phyloP scores from a whole-genome alignment of 768 basidiomycete genomes.

The Mycena crocata region DNA sequence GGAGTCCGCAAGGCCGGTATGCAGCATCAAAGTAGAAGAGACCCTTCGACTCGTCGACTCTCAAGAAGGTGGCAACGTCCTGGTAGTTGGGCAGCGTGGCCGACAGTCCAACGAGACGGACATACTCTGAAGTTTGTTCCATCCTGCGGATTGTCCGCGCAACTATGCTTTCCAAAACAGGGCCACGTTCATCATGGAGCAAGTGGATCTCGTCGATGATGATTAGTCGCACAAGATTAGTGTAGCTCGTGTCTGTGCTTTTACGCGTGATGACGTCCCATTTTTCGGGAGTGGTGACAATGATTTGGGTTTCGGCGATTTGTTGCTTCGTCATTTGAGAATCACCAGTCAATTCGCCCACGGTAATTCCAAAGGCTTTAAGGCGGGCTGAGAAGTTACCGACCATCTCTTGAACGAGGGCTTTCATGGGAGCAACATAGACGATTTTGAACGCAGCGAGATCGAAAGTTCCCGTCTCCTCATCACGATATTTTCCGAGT shows the following conservation, averaged over 20 bases:
- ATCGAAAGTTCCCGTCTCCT: conserved; percentile 82
- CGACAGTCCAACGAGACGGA: conserved; percentile 93
- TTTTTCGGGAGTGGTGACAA: conserved; percentile 98
- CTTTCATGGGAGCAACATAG: conserved; percentile 99
- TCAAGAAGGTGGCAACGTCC: conserved; percentile 97
- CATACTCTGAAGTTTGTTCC: conserved; percentile 94
- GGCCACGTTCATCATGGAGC: conserved; percentile 97
- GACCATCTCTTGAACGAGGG: conserved; percentile 98
- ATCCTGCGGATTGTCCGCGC: conserved; percentile 91
- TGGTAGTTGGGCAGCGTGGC: conserved; percentile 99
- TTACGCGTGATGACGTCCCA: conserved; percentile 99
- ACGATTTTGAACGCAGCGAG: conserved; percentile 95
- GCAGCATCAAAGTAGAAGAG: conserved; percentile 97
- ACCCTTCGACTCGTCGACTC: conserved; percentile 91
- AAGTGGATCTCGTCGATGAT: conserved; percentile 99
- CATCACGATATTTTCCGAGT: conserved; percentile 88
- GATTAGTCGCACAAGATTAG: conserved; percentile 94
- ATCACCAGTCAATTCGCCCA: conserved; percentile 97
- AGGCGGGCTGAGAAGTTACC: conserved; percentile 91
- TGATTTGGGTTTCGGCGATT: conserved; percentile 96
- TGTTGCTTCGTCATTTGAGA: conserved; percentile 98
- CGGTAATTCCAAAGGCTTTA: conserved; percentile 74
- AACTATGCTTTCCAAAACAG: conserved; percentile 92
- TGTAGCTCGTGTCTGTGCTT: conserved; percentile 95
- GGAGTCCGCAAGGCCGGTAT: conserved; percentile 93